Percentiles rank a stretch among this genome's conserved stretches.
phyloP scores from a whole-genome alignment of 2,329 filamentous ascomycete species.

The Exophiala spinifera region DNA sequence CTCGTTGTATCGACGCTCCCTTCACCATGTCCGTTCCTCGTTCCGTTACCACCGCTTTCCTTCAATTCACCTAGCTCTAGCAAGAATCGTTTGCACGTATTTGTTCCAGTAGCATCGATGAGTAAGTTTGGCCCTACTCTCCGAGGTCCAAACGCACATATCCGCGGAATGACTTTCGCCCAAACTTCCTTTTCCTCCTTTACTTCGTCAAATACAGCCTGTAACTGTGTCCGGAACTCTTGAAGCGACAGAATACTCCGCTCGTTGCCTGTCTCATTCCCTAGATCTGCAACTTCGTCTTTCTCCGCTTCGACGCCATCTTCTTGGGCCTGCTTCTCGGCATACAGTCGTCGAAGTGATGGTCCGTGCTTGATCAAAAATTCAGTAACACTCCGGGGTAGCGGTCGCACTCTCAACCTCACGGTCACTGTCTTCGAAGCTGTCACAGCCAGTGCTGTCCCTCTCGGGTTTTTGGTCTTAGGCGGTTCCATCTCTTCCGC shows the following conservation, averaged over 20 bases:
- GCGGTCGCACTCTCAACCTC: slow-evolving; percentile 70
- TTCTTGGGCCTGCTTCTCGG: slow-evolving; percentile 60
- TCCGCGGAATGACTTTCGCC: slow-evolving; percentile 72
- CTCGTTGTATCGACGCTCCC: slow-evolving; percentile 35
- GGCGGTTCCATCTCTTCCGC: slow-evolving; percentile 90
- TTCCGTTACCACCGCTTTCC: slow-evolving; percentile 13
- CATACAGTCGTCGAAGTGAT: slow-evolving; percentile 75
- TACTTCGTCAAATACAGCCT: slow-evolving; percentile 63
- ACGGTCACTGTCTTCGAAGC: slow-evolving; percentile 83
- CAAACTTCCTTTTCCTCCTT: slow-evolving; percentile 74
- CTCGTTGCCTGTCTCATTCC: slow-evolving; percentile 53
- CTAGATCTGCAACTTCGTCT: slow-evolving; percentile 41
- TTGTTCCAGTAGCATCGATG: slow-evolving; percentile 73
- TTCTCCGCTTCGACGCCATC: slow-evolving; percentile 37
- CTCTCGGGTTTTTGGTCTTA: slow-evolving; percentile 80
- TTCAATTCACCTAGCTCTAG: slow-evolving; percentile 33
- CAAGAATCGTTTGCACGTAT: slow-evolving; percentile 66
- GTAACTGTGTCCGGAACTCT: slow-evolving; percentile 74
- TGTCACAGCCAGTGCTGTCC: slow-evolving; percentile 70
- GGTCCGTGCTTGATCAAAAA: slow-evolving; percentile 78
- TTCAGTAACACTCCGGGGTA: slow-evolving; percentile 74
- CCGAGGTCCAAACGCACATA: slow-evolving; percentile 85
- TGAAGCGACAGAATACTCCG: slow-evolving; percentile 63
- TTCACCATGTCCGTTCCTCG: slow-evolving; percentile 1
- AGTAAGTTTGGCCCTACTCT: slow-evolving; percentile 84